Percentiles rank a stretch among this genome's conserved stretches.
These are phyloP conservation scores for Capsicum baccatum DNA, from an alignment of 257 asterid species.

Conservation along the genomic window DNA sequence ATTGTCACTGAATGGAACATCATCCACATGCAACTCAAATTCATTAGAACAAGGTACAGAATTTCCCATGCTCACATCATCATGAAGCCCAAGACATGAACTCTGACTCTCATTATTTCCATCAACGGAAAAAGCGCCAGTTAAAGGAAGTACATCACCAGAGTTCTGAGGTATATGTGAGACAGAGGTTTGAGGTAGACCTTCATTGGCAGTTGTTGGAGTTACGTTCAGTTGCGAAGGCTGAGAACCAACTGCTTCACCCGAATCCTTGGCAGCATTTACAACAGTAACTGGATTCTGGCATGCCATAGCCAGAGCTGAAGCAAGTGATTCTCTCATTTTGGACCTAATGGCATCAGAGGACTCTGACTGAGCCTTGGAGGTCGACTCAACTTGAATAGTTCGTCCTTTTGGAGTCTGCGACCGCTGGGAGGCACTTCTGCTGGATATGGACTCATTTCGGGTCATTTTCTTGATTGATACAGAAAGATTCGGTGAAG, in stretches of 20 bases:
- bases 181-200: slow-evolving; percentile 28
- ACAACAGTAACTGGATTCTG: slow-evolving; percentile 46
- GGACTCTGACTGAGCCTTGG: slow-evolving; percentile 61
- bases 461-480: slow-evolving; percentile 58
- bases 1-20: slow-evolving; percentile 67
- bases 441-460: slow-evolving; percentile 61
- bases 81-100: slow-evolving; percentile 47
- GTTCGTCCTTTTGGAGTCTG: slow-evolving; percentile 69
- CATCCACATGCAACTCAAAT: slow-evolving; percentile 68
- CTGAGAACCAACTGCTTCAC: slow-evolving; percentile 39
- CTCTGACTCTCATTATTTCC: slow-evolving; percentile 46
- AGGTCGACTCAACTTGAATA: slow-evolving; percentile 50
- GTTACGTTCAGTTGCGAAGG: slow-evolving; percentile 43
- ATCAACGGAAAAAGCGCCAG: slow-evolving; percentile 36
- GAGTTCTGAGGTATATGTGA: slow-evolving; percentile 29
- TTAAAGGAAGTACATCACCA: slow-evolving; percentile 35
- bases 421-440: slow-evolving; percentile 61
- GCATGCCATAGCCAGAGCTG: slow-evolving; percentile 68
- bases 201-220: slow-evolving; percentile 3
- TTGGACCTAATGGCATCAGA: slow-evolving; percentile 82
- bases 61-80: slow-evolving; percentile 44
- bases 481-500: slow-evolving; percentile 39
- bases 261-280: slow-evolving; percentile 44
- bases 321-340: slow-evolving; percentile 90
- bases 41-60: slow-evolving; percentile 53